Evolutionary conservation across 1,284 basidiomycete species (phyloP), one percentile per base, ranked within the genome.

Genomic region (Ceratorhiza oryzae-sativae): DNA sequence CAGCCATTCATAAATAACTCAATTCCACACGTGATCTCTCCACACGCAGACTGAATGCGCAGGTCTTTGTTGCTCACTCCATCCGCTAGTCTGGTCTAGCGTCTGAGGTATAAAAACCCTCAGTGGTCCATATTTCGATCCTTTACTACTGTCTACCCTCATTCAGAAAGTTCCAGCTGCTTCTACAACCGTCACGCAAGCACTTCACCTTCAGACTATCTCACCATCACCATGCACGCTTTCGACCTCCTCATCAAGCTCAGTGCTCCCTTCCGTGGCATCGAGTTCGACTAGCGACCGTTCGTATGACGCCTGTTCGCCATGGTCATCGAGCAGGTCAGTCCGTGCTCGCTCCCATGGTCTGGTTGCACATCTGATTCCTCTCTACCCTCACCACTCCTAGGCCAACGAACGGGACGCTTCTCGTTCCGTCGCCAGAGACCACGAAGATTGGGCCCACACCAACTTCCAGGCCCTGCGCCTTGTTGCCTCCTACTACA

Each of bases 181-280:
- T 39, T 39, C 13, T 13, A 39, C 5, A 39, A n/a, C 53, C 36
- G 6, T 39, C 13, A 13, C 36, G 36, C n/a, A n/a, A n/a, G n/a
- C n/a, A 49, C 25, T 20, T 32, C n/a, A 34, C 34, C 36, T 13
- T 13, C 5, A 39, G 13, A 5, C 12, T 34, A 36, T 5, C 15
- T 5, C 9, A 8, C 18, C 23, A 23, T 12, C 8, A 13, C 3
- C 36, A 59, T 59, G 56, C 56, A 59, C 25, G 56, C 56, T 13
- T 59, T 59, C n/a, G 56, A 59, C 3, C 36, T 59, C 8, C 56
- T 59, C 10, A 10, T 59, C 36, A 59, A 41, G 20, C 56, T 59
- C 56, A 59, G 41, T 25, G 56, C 56, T 41, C 56, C 56, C 20
- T 59, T 59, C 56, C 36, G 25, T 3, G 20, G 36, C 36, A 36